Evolutionary conservation across 2,329 filamentous ascomycete species (phyloP), one percentile per base, ranked within the genome.

Genomic region (Diplodia seriata): DNA sequence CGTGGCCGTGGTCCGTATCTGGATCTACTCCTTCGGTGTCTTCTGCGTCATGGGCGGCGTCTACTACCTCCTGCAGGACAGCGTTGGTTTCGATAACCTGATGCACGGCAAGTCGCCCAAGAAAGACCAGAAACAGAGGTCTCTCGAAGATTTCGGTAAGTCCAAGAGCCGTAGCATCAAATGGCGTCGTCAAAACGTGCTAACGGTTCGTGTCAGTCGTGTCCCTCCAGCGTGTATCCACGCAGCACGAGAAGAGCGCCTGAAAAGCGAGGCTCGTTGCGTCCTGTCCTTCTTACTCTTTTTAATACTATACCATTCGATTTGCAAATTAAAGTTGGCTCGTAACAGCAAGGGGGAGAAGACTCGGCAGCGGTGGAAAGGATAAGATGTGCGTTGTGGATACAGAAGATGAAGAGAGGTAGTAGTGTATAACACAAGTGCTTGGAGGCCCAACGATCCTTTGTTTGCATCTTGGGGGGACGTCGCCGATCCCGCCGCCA

Each of bases 31-130:
- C 18, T 92, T 96, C 78, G 93, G 93, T 78, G 85, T 96, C 76
- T 95, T 96, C 85, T 93, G 90, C 78, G 86, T 93, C 76, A 89
- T 94, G 86, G 91, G 89, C 75, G 89, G 87, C 78, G 81, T 90
- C 20, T 92, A 92, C 83, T 94, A 93, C 84, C 86, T 95, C 75
- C 72, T 97, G 76, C 90, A 94, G 80, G 91, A 91, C 79, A 93
- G 89, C 75, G 81, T 86, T 70, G 90, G 90, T 70, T 97, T 97
- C 80, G 91, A 97, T 82, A 94, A 95, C 84, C 85, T 97, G 71
- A 95, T 97, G 91, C 92, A 97, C 83, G 92, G 92, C 78, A 94
- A 94, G 85, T 91, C 89, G 70, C 88, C 88, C 72, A 93, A 93
- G 86, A 89, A 90, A 80, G 90, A 88, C 82, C 86, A 90, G 81